A percentile compares a stretch with the other conserved stretches of the same genome.
Evolutionary conservation across 2,329 filamentous ascomycete genomes (phyloP).

Genomic region (Amphichorda felina): DNA sequence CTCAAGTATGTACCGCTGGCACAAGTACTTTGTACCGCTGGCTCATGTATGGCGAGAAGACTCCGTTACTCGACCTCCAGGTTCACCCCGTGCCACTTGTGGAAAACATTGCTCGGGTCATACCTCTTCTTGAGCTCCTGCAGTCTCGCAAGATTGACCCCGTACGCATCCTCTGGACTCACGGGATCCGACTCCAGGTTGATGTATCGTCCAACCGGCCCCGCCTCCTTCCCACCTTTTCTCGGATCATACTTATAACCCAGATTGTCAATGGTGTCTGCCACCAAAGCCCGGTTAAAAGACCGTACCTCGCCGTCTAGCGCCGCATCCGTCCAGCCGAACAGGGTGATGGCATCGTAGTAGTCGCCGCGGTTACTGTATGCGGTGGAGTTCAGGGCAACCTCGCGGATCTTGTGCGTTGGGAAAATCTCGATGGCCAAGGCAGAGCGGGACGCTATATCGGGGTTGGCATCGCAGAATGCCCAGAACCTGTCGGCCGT

Average conservation of each 20-base stretch:
- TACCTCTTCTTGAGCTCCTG: constrained; percentile 19
- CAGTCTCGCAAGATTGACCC: constrained; percentile 14
- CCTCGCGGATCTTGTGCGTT: constrained; percentile 22
- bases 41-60: too few species aligned
- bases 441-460: not conserved
- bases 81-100: constrained; percentile 1
- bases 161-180: constrained; percentile 16
- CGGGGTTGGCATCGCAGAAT: constrained; percentile 1
- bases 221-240: constrained; percentile 7
- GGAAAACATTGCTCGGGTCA: constrained; percentile 20
- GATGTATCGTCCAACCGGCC: constrained; percentile 12
- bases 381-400: constrained; percentile 23
- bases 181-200: constrained; percentile 13
- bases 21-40: too few species aligned
- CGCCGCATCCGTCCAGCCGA: constrained; percentile 25
- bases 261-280: constrained; percentile 9
- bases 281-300: constrained; percentile 23
- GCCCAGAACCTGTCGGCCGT: constrained; percentile 2
- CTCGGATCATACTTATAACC: constrained; percentile 11
- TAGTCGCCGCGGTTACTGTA: constrained; percentile 31
- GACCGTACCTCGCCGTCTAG: constrained; percentile 22
- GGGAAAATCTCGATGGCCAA: constrained; percentile 23
- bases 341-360: constrained; percentile 26
- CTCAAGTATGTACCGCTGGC: too few species aligned
- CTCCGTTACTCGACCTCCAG: not conserved